Conservation (phyloP, 305 asterid species). For the Nicotiana rustica region DNA sequence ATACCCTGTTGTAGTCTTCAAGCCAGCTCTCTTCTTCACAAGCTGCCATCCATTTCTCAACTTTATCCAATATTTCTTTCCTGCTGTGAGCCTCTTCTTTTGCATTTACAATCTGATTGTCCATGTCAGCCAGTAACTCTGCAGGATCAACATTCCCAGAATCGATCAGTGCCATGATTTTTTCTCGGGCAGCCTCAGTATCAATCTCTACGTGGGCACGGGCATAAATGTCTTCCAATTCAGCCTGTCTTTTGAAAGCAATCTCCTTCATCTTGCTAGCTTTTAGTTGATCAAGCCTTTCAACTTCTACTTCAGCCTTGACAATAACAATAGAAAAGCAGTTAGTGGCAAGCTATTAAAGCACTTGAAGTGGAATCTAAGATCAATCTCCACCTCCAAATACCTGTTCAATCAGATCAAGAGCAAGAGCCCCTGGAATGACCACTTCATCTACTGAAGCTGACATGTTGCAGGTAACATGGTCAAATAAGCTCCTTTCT, state of each 20-base stretch:
- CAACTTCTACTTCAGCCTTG: slow-evolving; percentile 95
- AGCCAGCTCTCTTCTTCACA: slow-evolving; percentile 99
- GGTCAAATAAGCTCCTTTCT: slow-evolving; percentile 81
- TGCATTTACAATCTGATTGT: slow-evolving; percentile 79
- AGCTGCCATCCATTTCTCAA: slow-evolving; percentile 99
- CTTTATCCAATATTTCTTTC: slow-evolving; percentile 96
- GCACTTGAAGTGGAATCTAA: neutral
- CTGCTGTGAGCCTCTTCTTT: slow-evolving; percentile 92
- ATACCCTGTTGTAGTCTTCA: slow-evolving; percentile 95
- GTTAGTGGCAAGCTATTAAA: slow-evolving; percentile 12
- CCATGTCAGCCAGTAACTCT: slow-evolving; percentile 93
- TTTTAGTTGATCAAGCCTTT: slow-evolving; percentile 92
- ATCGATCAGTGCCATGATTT: slow-evolving; percentile 78
- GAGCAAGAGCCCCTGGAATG: slow-evolving; percentile 84
- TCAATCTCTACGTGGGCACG: slow-evolving; percentile 91
- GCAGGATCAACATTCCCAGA: slow-evolving; percentile 85
- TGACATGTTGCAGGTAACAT: slow-evolving; percentile 86
- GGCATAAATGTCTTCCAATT: slow-evolving; percentile 88
- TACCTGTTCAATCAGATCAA: slow-evolving; percentile 90
- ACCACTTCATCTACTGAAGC: slow-evolving; percentile 89
- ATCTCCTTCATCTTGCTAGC: slow-evolving; percentile 97
- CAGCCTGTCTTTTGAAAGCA: slow-evolving; percentile 90
- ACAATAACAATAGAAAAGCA: slow-evolving; percentile 34
- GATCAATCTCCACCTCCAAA: slow-evolving; percentile 21
- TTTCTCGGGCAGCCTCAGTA: slow-evolving; percentile 77